Evolutionary conservation across 306 rosid species (phyloP), one percentile per base, ranked within the genome.

Genomic region (Aeschynomene evenia): DNA sequence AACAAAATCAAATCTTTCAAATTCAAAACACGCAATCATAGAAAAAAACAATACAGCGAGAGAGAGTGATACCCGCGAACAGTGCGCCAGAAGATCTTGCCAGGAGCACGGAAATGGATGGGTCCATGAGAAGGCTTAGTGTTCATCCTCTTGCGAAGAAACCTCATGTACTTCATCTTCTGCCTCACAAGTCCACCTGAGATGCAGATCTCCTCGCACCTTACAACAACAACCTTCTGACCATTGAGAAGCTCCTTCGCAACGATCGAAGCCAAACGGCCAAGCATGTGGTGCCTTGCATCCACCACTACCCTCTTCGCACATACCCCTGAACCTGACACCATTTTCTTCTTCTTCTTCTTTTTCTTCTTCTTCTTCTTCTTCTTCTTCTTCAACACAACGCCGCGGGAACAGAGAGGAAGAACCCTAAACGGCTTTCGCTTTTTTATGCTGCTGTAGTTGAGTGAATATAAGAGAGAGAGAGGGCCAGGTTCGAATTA

Each of bases 101-200:
- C 71, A 0, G 96, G 90, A 13, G 96, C 90, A 2, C 90, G 86
- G 57, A 89, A 89, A 24, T 89, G 96, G 20, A 89, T 86, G 33
- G 96, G 96, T 0, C 96, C 96, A 19, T 89, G 92, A 16, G 96
- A 89, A 0, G 92, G 96, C 75, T 89, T 86, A 53, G 91, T 89
- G 77, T 86, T 89, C 96, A 89, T 89, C 12, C 92, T 84, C 83
- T 86, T 89, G 42, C 92, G 89, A 39, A 89, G 83, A 66, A 86
- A 89, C 52, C 92, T 65, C 90, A 86, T 76, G 79, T 83, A 89
- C 79, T 89, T 89, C 96, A 89, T 89, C 77, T 89, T 89, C 84
- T 89, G 88, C 16, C 90, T 77, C 3, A 89, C 92, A 15, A 89
- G 62, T 0, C 96, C 90, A 1, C 96, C 92, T 0, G 90, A 89